These are phyloP conservation scores for Cadophora luteo-olivacea DNA, from an alignment of 2,329 filamentous ascomycete genomes.

Conservation along the genomic window DNA sequence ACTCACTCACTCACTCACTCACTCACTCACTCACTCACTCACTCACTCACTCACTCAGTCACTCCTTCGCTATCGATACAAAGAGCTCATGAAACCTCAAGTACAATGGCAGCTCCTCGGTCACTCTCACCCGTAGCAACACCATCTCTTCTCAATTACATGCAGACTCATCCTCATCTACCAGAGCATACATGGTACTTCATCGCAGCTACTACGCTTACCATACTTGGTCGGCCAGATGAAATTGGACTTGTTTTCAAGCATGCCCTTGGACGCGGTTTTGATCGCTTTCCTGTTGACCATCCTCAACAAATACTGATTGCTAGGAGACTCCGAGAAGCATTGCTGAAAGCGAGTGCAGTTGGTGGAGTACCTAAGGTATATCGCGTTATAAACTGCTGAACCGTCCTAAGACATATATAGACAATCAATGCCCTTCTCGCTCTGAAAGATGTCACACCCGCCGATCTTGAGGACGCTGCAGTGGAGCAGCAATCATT, in stretches of 20 bases:
- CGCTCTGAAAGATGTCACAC: conserved; percentile 52
- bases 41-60: neutral
- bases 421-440: conserved; percentile 53
- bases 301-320: conserved; percentile 47
- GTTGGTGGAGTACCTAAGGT: conserved; percentile 59
- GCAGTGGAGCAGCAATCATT: conserved; percentile 45
- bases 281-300: neutral
- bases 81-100: neutral
- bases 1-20: too few species aligned
- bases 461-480: conserved; percentile 50
- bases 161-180: conserved; percentile 50
- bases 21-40: too few species aligned
- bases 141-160: conserved; percentile 49
- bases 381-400: neutral
- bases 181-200: conserved; percentile 57
- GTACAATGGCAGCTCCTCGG: neutral
- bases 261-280: conserved; percentile 47
- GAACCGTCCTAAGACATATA: neutral
- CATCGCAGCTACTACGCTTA: conserved; percentile 53
- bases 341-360: conserved; percentile 55
- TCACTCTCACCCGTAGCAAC: conserved; percentile 46
- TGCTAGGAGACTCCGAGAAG: conserved; percentile 55
- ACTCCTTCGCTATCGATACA: neutral
- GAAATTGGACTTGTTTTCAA: conserved; percentile 54
- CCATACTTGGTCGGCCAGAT: conserved; percentile 55